Evolutionary conservation across 192 early-diverging fungal genomes (phyloP), one percentile per base, ranked within the genome.

Genomic region (Coemansia sp.): DNA sequence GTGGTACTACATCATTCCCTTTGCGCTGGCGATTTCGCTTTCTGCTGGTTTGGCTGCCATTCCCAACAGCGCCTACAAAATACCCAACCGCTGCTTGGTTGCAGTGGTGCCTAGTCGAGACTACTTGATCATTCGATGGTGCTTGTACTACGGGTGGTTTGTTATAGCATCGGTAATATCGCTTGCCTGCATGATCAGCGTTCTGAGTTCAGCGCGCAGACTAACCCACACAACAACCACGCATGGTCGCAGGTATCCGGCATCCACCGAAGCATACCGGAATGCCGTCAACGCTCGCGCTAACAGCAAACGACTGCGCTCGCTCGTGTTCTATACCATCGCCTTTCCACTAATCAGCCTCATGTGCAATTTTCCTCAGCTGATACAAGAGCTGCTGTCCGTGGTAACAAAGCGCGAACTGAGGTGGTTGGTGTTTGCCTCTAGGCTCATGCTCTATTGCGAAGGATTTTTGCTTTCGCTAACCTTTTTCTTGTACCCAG

Each of bases 61-160:
- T 33, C 73, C 73, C 1, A 70, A 49, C 56, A 55, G 55, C 51
- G 73, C 67, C 0, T 77, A 52, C 37, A 51, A 41, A 0, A 41
- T 59, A 39, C 11, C 55, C 5, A 49, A 56, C 19, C 62, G 73
- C 13, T 77, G 73, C 50, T 9, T 45, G 9, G 36, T 23, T 11
- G 51, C 63, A 0, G 14, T 43, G 1, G 32, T 77, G 7, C 73
- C 73, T 11, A 41, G 27, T 30, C 25, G 17, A 3, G 4, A 51
- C 22, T 77, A 70, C 31, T 27, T 77, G 15, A 46, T 30, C 10
- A 70, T 77, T 27, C 67, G 73, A 2, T 77, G 73, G 66, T 58
- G 63, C 4, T 43, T 77, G 8, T 77, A 70, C 51, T 70, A 77
- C 38, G 55, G 55, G n/a, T 77, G 73, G 73, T 77, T 77, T 51